These are phyloP conservation scores for Diaporthe capsici DNA, from an alignment of 2,329 filamentous ascomycete species.

Conservation along the genomic window DNA sequence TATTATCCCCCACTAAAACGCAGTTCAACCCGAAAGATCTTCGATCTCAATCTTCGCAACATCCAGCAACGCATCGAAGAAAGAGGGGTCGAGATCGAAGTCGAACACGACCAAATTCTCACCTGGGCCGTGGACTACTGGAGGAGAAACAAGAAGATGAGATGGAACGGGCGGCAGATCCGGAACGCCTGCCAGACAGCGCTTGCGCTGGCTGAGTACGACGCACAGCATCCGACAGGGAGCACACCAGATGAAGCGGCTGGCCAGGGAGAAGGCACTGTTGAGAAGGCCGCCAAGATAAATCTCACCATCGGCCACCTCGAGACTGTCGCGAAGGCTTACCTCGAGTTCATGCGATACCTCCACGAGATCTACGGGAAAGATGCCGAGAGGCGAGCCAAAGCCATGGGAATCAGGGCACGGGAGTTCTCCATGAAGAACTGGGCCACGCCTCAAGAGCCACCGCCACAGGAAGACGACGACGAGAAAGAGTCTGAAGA, in stretches of 20 bases:
- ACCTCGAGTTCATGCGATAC: constrained; percentile 34
- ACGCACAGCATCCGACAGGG: constrained; percentile 25
- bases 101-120: constrained; percentile 10
- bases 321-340: constrained; percentile 26
- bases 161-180: constrained; percentile 40
- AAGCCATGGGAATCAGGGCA: not conserved
- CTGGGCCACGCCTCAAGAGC: not conserved
- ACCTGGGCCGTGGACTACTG: not conserved
- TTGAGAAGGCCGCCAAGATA: not conserved
- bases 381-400: constrained; percentile 1
- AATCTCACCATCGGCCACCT: constrained; percentile 14
- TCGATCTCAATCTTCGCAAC: constrained; percentile 56
- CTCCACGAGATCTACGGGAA: constrained; percentile 27
- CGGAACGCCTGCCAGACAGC: constrained; percentile 37
- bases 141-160: not conserved
- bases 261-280: not conserved
- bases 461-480: not conserved
- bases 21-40: constrained; percentile 59
- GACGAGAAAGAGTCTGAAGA: not conserved
- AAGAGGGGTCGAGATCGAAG: not conserved
- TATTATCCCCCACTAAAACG: constrained; percentile 59
- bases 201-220: constrained; percentile 34
- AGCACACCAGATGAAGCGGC: not conserved
- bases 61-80: constrained; percentile 38
- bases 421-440: not conserved